Evolutionary conservation across 2,329 filamentous ascomycete genomes (phyloP).

Genomic region (Rugonectria rugulosa): DNA sequence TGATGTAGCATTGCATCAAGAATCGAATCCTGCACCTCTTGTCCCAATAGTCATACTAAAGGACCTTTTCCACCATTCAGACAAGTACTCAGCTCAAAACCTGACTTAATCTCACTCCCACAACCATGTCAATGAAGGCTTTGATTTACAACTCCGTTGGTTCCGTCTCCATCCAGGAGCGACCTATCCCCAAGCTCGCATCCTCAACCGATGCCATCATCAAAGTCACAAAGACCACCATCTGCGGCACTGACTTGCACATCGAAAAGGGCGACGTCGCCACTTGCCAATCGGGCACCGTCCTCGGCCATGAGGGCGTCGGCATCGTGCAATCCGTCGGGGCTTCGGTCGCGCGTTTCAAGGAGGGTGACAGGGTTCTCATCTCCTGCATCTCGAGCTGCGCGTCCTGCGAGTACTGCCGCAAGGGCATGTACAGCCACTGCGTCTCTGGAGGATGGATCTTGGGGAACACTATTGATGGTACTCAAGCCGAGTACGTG

Average conservation of each 20-base stretch:
- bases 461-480: constrained; percentile 60
- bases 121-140: constrained; percentile 59
- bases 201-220: constrained; percentile 57
- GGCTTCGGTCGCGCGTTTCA: constrained; percentile 53
- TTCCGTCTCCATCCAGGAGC: constrained; percentile 49
- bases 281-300: constrained; percentile 51
- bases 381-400: constrained; percentile 61
- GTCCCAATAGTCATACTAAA: no score
- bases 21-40: no score
- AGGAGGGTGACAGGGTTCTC: constrained; percentile 59
- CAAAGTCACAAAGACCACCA: constrained; percentile 55
- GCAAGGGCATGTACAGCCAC: constrained; percentile 58
- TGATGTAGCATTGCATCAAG: no score
- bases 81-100: no score
- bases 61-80: no score
- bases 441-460: constrained; percentile 63
- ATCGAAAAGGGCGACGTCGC: constrained; percentile 63
- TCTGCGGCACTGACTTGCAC: constrained; percentile 64
- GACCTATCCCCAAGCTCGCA: constrained; percentile 50
- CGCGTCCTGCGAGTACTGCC: constrained; percentile 59
- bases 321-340: constrained; percentile 56
- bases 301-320: constrained; percentile 63
- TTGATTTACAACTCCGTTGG: constrained; percentile 51
- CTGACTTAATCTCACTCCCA: no score
- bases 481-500: constrained; percentile 65